Evolutionary conservation across 371 early-diverging fungal species (phyloP).

Genomic region (Scutellospora calospora): DNA sequence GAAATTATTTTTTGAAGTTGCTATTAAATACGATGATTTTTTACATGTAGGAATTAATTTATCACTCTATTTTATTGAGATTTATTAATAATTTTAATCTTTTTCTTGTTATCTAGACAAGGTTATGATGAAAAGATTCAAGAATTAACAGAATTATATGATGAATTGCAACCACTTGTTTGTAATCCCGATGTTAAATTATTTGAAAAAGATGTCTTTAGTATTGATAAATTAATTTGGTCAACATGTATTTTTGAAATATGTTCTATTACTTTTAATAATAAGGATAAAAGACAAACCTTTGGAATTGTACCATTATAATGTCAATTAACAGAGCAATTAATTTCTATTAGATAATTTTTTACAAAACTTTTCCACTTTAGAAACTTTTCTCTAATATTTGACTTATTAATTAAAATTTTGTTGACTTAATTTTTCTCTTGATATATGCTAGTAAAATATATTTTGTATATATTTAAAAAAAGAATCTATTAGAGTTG

Average conservation of each 20-base stretch:
- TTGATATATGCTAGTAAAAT: too few species aligned
- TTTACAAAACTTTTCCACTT: too few species aligned
- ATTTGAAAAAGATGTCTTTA: neutral
- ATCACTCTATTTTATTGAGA: neutral
- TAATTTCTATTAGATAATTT: too few species aligned
- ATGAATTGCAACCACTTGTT: neutral
- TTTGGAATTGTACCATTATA: constrained; percentile 11
- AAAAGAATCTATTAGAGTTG: too few species aligned
- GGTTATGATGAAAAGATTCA: neutral
- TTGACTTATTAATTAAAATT: too few species aligned
- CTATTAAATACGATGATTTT: neutral
- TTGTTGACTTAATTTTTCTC: too few species aligned
- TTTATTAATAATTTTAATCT: neutral
- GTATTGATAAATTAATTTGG: constrained; percentile 10
- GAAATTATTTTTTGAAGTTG: neutral
- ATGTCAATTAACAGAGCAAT: too few species aligned
- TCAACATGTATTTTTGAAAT: neutral
- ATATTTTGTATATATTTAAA: too few species aligned
- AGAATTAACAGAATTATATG: neutral
- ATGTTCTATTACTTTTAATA: neutral
- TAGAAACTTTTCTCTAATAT: too few species aligned
- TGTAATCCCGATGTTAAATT: neutral
- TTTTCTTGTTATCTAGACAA: neutral
- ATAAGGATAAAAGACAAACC: neutral
- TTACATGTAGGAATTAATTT: too few species aligned